Evolutionary conservation across 148 eudicot species (phyloP), one percentile per base, ranked within the genome.

Genomic region (Vaccinium macrocarpon): DNA sequence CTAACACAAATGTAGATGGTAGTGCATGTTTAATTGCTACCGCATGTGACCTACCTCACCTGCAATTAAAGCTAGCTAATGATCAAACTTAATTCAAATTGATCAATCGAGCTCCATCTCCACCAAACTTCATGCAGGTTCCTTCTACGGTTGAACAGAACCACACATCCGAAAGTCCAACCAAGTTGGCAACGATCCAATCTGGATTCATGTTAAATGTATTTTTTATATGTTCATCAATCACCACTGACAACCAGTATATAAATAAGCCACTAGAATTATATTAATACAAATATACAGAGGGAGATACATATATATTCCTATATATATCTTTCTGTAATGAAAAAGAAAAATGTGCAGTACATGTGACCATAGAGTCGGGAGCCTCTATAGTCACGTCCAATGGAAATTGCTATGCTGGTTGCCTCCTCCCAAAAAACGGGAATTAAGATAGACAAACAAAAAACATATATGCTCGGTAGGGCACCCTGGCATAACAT

Each of bases 401-500:
- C 35, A 32, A 32, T 1, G 35, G 35, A 2, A 2, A 2, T 32
- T 32, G 35, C 35, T 32, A 32, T 0, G 35, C 35, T 32, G 35
- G 35, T 32, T 32, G 35, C 3, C 0, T 32, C 35, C 35, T 32
- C 35, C 35, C 35, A 32, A 32, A 32, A 32, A 32, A 0, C 0
- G 3, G 35, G 35, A 25, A 49, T 42, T 18, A 76, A 76, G 14
- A 46, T 78, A 49, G 50, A 79, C 27, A 79, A 56, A 79, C 48
- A 79, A 32, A 79, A 79, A 61, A 49, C 11, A 57, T 79, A 35
- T 35, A 57, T 29, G 66, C 21, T 55, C 12, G 29, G 23, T 51
- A 9, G 29, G 13, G 70, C 82, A 80, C 71, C 72, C 82, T 59
- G 71, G 51, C 71, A 59, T 35, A 38, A 59, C 72, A 11, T 66